Evolutionary conservation across 768 basidiomycete genomes (phyloP).

Genomic region (Paxillus rubicundulus): DNA sequence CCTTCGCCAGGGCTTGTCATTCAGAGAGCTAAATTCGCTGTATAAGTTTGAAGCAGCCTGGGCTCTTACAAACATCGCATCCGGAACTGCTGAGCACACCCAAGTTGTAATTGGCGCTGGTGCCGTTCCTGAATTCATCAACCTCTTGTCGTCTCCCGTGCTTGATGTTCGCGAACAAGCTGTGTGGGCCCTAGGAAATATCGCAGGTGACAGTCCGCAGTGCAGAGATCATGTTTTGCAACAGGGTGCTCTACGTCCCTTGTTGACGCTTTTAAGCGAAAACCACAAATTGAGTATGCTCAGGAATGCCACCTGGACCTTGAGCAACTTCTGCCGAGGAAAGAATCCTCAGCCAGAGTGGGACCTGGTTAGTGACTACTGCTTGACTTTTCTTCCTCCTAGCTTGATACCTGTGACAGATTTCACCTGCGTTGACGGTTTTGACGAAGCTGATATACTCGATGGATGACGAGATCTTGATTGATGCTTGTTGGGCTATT

Average conservation of each 20-base stretch:
- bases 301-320: constrained; percentile 96
- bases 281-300: constrained; percentile 99
- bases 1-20: constrained; percentile 7
- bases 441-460: constrained; percentile 98
- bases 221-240: constrained; percentile 97
- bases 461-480: constrained; percentile 97
- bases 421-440: constrained; percentile 94
- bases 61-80: constrained; percentile 97
- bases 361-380: constrained; percentile 70
- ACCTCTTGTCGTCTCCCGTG: constrained; percentile 89
- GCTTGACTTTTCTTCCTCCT: constrained; percentile 8
- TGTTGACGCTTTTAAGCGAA: constrained; percentile 86
- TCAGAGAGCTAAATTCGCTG: constrained; percentile 4
- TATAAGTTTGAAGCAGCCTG: constrained; percentile 92
- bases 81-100: constrained; percentile 97
- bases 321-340: constrained; percentile 99
- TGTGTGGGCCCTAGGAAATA: constrained; percentile 99
- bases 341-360: constrained; percentile 98
- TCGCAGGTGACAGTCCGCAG: constrained; percentile 96
- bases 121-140: constrained; percentile 97
- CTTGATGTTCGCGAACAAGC: constrained; percentile 98
- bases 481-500: constrained; percentile 99
- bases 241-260: constrained; percentile 89
- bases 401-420: constrained; percentile 48
- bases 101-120: constrained; percentile 94